Percentiles rank a stretch among this genome's conserved stretches.
Evolutionary conservation across 176 grass and related monocot species (phyloP).

Genomic region (Tillandsia fasciculata): DNA sequence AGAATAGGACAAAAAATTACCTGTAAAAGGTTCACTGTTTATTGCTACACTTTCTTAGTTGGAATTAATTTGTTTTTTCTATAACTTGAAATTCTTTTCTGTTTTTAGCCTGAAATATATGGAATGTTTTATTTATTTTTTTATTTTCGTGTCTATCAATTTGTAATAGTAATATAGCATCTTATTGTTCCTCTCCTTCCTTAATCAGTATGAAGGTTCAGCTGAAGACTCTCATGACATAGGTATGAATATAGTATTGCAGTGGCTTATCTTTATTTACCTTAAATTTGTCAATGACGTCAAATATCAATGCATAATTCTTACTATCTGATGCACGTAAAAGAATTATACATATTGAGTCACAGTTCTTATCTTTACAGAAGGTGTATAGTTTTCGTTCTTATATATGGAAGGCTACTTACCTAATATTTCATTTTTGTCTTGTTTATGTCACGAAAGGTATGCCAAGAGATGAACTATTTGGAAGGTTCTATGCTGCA

Average conservation of each 20-base stretch:
- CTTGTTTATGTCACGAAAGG: slow-evolving; percentile 9
- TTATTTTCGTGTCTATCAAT: not conserved
- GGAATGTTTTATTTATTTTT: slow-evolving; percentile 9
- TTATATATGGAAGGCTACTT: not conserved
- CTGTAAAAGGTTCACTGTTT: not conserved
- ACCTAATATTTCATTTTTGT: not conserved
- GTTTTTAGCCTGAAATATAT: not conserved
- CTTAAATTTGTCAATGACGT: not conserved
- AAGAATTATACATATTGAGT: not conserved
- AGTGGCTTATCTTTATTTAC: not conserved
- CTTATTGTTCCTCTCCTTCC: slow-evolving; percentile 18
- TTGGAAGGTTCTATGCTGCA: slow-evolving; percentile 55
- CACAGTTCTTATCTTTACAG: not conserved
- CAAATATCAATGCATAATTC: slow-evolving; percentile 3
- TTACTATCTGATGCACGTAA: not conserved
- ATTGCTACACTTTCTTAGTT: not conserved
- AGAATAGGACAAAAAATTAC: not conserved
- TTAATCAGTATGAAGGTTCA: slow-evolving; percentile 36
- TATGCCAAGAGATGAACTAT: slow-evolving; percentile 49
- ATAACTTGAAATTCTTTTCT: not conserved
- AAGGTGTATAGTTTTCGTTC: not conserved
- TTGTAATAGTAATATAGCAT: slow-evolving; percentile 13
- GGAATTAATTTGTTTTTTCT: not conserved
- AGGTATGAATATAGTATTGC: slow-evolving; percentile 33
- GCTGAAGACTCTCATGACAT: slow-evolving; percentile 34